These are phyloP conservation scores for Maudiozyma barnettii DNA, from an alignment of 805 yeast species.

Conservation along the genomic window DNA sequence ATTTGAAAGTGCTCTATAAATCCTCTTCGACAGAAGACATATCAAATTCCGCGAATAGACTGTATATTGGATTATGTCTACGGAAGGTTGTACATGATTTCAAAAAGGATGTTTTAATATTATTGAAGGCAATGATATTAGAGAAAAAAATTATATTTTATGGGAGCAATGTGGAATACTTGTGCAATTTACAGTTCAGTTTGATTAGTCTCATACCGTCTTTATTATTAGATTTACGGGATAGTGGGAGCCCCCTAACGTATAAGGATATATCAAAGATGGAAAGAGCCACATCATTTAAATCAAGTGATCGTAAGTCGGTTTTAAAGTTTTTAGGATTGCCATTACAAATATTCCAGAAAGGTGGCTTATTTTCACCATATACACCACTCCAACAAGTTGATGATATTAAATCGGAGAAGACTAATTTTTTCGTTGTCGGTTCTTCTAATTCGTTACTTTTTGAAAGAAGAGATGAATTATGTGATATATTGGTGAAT, in stretches of 20 bases:
- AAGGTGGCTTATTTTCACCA: constrained; percentile 84
- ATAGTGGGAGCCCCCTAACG: constrained; percentile 70
- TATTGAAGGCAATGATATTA: constrained; percentile 68
- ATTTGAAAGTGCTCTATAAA: constrained; percentile 39
- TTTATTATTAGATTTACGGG: constrained; percentile 58
- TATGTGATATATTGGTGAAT: constrained; percentile 66
- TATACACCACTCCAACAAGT: constrained; percentile 91
- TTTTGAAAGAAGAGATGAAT: constrained; percentile 48
- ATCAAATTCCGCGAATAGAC: constrained; percentile 17
- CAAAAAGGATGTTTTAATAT: constrained; percentile 46
- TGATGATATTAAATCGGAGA: constrained; percentile 51
- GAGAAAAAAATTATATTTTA: constrained; percentile 69
- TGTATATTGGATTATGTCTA: constrained; percentile 66
- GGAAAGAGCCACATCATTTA: constrained; percentile 55
- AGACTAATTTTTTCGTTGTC: constrained; percentile 56
- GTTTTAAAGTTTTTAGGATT: constrained; percentile 74
- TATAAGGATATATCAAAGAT: constrained; percentile 43
- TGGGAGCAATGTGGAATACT: constrained; percentile 66
- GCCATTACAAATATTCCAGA: constrained; percentile 77
- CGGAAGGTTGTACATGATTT: constrained; percentile 54
- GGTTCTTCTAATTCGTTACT: constrained; percentile 86
- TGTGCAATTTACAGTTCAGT: constrained; percentile 78
- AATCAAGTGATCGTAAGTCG: constrained; percentile 69
- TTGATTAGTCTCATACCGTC: constrained; percentile 78
- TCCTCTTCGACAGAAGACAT: constrained; percentile 23